Percentiles rank a stretch among this genome's conserved stretches.
These are phyloP conservation scores for Alternaria longipes DNA, from an alignment of 2,329 filamentous ascomycete species.

Conservation along the genomic window DNA sequence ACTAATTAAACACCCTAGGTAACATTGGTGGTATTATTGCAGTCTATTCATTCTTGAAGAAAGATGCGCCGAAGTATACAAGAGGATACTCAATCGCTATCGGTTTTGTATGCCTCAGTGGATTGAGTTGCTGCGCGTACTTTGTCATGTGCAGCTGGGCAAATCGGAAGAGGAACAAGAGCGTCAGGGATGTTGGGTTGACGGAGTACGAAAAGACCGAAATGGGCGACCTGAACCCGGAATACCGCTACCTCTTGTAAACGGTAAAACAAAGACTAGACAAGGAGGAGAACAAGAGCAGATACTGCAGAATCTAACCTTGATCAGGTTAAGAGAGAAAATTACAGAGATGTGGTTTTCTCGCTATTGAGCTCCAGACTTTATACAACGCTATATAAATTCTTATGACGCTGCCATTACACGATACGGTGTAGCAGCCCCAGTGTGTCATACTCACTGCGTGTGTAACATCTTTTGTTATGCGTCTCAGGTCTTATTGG, in stretches of 20 bases:
- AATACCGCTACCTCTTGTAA: slow-evolving; percentile 68
- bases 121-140: slow-evolving; percentile 69
- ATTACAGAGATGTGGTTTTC: neutral
- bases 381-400: neutral
- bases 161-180: slow-evolving; percentile 68
- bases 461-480: neutral
- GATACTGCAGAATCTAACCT: neutral
- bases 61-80: slow-evolving; percentile 73
- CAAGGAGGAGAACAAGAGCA: neutral
- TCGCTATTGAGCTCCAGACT: neutral
- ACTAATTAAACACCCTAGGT: slow-evolving; percentile 22
- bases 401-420: neutral
- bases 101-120: slow-evolving; percentile 74
- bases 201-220: slow-evolving; percentile 70
- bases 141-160: slow-evolving; percentile 65
- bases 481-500: no score
- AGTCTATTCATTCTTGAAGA: slow-evolving; percentile 59
- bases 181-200: slow-evolving; percentile 57
- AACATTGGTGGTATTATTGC: slow-evolving; percentile 63
- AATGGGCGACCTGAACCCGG: slow-evolving; percentile 67
- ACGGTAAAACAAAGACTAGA: neutral
- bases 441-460: neutral
- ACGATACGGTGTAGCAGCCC: neutral
- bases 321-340: neutral
- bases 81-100: slow-evolving; percentile 82